Evolutionary conservation across 2,329 filamentous ascomycete species (phyloP).

Genomic region (Aspergillus sp.): DNA sequence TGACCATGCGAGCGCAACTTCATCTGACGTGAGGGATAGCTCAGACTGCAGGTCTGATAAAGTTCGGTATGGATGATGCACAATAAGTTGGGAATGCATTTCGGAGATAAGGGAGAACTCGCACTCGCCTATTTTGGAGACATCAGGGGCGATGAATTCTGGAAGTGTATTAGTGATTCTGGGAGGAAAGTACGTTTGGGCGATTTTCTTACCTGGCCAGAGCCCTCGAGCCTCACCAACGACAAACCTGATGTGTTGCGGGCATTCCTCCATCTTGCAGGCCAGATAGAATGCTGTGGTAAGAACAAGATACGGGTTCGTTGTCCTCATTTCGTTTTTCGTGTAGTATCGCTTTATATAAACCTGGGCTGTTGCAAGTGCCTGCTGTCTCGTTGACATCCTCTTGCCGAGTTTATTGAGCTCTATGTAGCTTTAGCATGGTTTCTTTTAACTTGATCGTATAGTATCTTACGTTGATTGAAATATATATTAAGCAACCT

Average conservation of each 20-base stretch:
- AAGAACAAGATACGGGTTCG: slow-evolving; percentile 89
- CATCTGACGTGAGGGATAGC: slow-evolving; percentile 73
- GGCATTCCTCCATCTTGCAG: slow-evolving; percentile 97
- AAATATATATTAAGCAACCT: slow-evolving; percentile 89
- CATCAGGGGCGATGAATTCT: slow-evolving; percentile 73
- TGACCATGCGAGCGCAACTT: slow-evolving; percentile 73
- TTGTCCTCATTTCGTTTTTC: slow-evolving; percentile 84
- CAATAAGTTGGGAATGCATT: slow-evolving; percentile 83
- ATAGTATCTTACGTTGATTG: slow-evolving; percentile 68
- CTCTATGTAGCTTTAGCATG: slow-evolving; percentile 51
- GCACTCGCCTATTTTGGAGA: slow-evolving; percentile 84
- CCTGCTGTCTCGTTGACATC: slow-evolving; percentile 82
- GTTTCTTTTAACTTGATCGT: neutral
- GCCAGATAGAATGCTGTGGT: slow-evolving; percentile 94
- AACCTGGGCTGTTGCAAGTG: slow-evolving; percentile 88
- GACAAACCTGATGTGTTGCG: slow-evolving; percentile 91
- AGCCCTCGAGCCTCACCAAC: slow-evolving; percentile 81
- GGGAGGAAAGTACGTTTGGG: neutral
- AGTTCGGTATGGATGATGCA: slow-evolving; percentile 87
- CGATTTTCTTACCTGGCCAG: slow-evolving; percentile 64
- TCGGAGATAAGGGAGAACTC: slow-evolving; percentile 91
- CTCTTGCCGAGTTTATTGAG: slow-evolving; percentile 80
- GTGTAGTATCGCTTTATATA: slow-evolving; percentile 94
- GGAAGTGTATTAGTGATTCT: slow-evolving; percentile 18
- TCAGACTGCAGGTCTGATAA: slow-evolving; percentile 69